phyloP scores from a whole-genome alignment of 2,329 filamentous ascomycete genomes.

The Scleromitrula shiraiana region DNA sequence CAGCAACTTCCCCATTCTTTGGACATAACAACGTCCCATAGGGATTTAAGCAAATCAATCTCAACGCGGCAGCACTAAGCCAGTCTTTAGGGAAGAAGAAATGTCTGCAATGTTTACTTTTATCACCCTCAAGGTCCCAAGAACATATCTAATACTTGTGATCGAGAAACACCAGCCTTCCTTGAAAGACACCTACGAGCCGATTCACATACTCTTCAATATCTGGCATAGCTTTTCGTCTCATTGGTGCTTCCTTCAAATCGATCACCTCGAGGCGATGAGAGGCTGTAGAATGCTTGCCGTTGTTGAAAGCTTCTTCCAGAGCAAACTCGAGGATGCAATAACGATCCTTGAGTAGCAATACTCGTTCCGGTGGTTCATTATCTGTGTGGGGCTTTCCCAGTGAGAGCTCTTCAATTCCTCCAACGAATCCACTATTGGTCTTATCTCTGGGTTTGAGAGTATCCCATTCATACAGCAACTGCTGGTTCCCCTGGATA shows the following conservation, averaged over 20 bases:
- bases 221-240: not conserved
- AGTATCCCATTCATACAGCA: no score
- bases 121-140: not conserved
- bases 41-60: not conserved
- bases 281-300: not conserved
- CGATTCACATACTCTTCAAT: not conserved
- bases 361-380: not conserved
- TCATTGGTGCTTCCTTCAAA: not conserved
- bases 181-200: not conserved
- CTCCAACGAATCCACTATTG: no score
- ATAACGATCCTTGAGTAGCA: not conserved
- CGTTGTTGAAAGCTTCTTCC: not conserved
- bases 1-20: slow-evolving; percentile 8
- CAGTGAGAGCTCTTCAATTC: not conserved
- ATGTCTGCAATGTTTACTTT: not conserved
- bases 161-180: not conserved
- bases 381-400: not conserved
- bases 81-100: slow-evolving; percentile 4
- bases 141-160: slow-evolving; percentile 3
- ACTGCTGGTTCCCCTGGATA: no score
- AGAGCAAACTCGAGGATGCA: not conserved
- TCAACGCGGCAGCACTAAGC: not conserved
- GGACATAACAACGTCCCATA: slow-evolving; percentile 3
- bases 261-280: not conserved
- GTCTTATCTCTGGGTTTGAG: no score